A percentile compares a stretch with the other conserved stretches of the same genome.
phyloP scores from a whole-genome alignment of 371 early-diverging fungal species.

The Lichtheimia ornata region DNA sequence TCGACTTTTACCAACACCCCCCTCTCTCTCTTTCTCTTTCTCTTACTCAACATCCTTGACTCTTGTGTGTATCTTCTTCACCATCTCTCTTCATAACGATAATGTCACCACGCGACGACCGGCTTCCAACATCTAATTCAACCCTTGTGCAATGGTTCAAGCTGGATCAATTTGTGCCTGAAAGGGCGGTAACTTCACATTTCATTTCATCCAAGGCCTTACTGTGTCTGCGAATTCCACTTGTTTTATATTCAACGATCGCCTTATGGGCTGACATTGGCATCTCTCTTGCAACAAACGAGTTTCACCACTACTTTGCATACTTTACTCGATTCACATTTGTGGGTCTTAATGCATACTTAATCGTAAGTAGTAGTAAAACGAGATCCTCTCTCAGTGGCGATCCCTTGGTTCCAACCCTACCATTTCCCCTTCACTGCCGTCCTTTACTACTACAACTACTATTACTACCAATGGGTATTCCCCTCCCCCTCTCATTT shows the following conservation, averaged over 20 bases:
- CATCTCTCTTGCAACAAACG: conserved; percentile 13
- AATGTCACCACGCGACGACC: conserved; percentile 23
- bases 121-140: conserved; percentile 21
- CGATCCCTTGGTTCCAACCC: no score
- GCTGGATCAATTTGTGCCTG: conserved; percentile 54
- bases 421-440: no score
- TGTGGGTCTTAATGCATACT: conserved; percentile 52
- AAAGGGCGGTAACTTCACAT: conserved; percentile 55
- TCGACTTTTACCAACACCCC: background rate
- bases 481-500: background rate
- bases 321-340: conserved; percentile 58
- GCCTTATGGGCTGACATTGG: conserved; percentile 46
- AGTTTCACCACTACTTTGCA: conserved; percentile 27
- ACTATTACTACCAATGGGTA: no score
- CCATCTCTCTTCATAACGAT: background rate
- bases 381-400: no score
- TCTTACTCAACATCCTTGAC: background rate
- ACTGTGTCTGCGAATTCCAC: conserved; percentile 39
- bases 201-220: conserved; percentile 48
- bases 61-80: no score
- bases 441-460: no score
- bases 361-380: conserved; percentile 39
- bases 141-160: conserved; percentile 39
- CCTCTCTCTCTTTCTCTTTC: background rate
- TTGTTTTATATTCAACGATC: conserved; percentile 40